Evolutionary conservation across 2,329 filamentous ascomycete genomes (phyloP).

Genomic region (Saccharata proteae): DNA sequence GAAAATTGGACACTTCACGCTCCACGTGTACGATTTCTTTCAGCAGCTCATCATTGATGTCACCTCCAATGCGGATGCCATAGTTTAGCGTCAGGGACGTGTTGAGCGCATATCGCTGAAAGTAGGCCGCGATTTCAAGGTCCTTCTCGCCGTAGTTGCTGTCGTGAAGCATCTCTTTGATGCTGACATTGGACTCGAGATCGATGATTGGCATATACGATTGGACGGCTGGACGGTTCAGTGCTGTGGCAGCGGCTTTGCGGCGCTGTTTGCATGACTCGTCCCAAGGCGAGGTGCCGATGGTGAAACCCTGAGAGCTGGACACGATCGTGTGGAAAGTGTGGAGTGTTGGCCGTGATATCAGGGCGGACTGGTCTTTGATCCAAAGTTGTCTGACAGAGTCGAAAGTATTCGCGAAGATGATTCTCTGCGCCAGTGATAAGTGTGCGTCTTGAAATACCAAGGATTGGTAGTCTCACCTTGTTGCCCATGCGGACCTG

Average conservation of each 20-base stretch:
- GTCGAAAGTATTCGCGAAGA: conserved; percentile 70
- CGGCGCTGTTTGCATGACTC: conserved; percentile 66
- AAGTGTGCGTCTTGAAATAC: not conserved
- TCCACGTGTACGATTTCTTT: conserved; percentile 67
- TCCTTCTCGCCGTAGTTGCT: conserved; percentile 49
- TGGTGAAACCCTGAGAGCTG: conserved; percentile 65
- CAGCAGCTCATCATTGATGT: conserved; percentile 54
- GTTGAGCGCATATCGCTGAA: conserved; percentile 65
- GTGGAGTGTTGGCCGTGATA: conserved; percentile 66
- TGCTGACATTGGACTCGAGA: conserved; percentile 58
- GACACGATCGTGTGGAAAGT: conserved; percentile 74
- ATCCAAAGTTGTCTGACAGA: conserved; percentile 65
- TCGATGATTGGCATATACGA: conserved; percentile 76
- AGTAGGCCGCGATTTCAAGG: conserved; percentile 41
- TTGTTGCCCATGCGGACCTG: conserved; percentile 51
- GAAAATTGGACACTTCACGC: conserved; percentile 61
- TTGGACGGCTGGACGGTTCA: conserved; percentile 64
- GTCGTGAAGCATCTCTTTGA: conserved; percentile 59
- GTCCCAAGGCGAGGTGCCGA: conserved; percentile 75
- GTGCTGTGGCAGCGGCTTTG: conserved; percentile 66
- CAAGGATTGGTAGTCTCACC: conserved; percentile 25
- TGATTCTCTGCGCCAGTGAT: conserved; percentile 45
- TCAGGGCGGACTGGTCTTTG: conserved; percentile 63
- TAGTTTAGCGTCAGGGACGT: conserved; percentile 70
- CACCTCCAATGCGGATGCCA: conserved; percentile 61